Base-by-base conservation (phyloP, 352 stramenopile genomes). In the Globisporangium echinulatum region DNA sequence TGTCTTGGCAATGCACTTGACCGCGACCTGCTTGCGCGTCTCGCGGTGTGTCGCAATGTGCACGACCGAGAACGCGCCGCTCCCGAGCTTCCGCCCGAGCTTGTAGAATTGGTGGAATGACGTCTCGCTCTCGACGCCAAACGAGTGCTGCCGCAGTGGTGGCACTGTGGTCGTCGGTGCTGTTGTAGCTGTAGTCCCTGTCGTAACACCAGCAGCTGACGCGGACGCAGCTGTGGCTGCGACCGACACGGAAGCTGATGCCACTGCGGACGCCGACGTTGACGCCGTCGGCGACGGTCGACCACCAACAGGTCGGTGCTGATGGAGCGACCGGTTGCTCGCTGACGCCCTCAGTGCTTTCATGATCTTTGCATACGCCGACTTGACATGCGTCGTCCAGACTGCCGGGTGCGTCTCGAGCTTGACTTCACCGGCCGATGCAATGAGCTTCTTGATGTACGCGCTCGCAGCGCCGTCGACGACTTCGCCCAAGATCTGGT, bases 1-100 rank as follows among this genome's bases (percentile, higher is more conserved):
- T 44, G 59, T 65, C 59, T 89, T 90, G 1, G 76, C 72, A 15
- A 92, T 85, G 49, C 78, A 89, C 64, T 92, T 92, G n/a, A 92
- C 81, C 2, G 82, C 82, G 37, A 90, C 80, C 43, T 90, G 80
- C 62, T 90, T 89, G 43, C 73, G 67, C 40, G 78, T 90, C 56
- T 82, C 71, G 11, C 79, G 71, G 50, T 94, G 71, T 5, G 82
- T 92, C 9, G 77, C 88, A 62, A 87, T 85, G 61, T 92, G 87
- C 33, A 97, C 90, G 11, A 96, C 84, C 39, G 87, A 95, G 68
- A 91, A 97, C 13, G 80, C 85, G 3, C 90, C 90, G 9, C 79
- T 87, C 1, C 90, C 90, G 7, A 97, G 74, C 64, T 94, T 88
- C 6, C 84, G 75, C 10, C 86, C 87, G 17, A 97, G 69, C 56